Conservation (phyloP, 2,329 filamentous ascomycete genomes). For the Colletotrichum horii region DNA sequence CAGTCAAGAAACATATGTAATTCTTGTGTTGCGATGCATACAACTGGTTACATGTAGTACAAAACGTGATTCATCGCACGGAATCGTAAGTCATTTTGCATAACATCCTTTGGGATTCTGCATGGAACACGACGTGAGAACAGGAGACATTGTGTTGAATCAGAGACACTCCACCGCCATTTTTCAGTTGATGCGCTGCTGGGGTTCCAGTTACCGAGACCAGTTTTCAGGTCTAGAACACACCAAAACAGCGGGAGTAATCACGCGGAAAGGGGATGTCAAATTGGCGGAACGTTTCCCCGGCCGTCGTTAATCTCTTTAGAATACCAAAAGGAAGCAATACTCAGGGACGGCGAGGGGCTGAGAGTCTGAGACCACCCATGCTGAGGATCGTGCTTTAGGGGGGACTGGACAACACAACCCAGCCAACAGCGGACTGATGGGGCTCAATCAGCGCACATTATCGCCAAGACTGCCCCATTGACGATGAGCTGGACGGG, state of each 20-base stretch:
- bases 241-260: neutral
- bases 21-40: neutral
- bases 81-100: neutral
- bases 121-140: neutral
- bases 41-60: neutral
- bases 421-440: neutral
- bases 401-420: neutral
- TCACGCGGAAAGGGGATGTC: neutral
- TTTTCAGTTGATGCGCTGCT: neutral
- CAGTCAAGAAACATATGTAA: neutral
- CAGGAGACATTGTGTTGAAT: neutral
- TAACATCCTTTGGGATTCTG: neutral
- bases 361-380: neutral
- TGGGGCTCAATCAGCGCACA: neutral
- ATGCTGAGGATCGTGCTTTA: neutral
- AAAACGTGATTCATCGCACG: neutral
- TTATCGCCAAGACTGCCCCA: neutral
- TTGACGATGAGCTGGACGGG: neutral
- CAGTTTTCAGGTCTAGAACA: neutral
- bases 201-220: neutral
- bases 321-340: neutral
- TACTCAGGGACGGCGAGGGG: neutral
- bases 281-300: neutral
- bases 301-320: neutral
- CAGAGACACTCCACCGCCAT: neutral